Percentiles rank a stretch among this genome's conserved stretches.
Evolutionary conservation across 257 asterid species (phyloP).

Genomic region (Euphrasia confusa): DNA sequence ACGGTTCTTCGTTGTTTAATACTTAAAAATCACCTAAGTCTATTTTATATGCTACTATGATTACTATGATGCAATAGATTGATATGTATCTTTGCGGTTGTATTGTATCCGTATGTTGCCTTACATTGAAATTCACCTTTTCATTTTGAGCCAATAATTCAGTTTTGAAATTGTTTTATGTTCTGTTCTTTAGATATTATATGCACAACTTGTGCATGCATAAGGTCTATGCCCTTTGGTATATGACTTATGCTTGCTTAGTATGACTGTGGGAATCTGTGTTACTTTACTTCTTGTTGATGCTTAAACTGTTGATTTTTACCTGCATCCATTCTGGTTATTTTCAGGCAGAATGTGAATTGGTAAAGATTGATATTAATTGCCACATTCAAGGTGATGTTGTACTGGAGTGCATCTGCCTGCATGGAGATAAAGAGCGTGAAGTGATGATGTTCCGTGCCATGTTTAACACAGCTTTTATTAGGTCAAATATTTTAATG

Average conservation of each 20-base stretch:
- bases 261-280: conserved; percentile 14
- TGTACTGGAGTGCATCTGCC: conserved; percentile 81
- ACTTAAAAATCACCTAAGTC: neutral
- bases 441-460: conserved; percentile 85
- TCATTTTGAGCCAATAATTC: conserved; percentile 11
- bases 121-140: neutral
- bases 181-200: neutral
- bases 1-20: neutral
- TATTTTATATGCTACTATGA: conserved; percentile 3
- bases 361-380: conserved; percentile 78
- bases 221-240: conserved; percentile 8
- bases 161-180: neutral
- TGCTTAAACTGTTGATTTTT: conserved; percentile 12
- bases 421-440: conserved; percentile 65
- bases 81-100: conserved; percentile 3
- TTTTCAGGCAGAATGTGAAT: conserved; percentile 77
- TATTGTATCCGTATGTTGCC: neutral
- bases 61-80: conserved; percentile 11
- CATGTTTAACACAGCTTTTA: conserved; percentile 95
- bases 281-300: conserved; percentile 6
- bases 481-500: conserved; percentile 86
- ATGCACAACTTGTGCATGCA: conserved; percentile 16
- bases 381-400: conserved; percentile 94
- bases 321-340: conserved; percentile 24
- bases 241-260: neutral